phyloP scores from a whole-genome alignment of 208 protist species.

The Crithidia fasciculata region DNA sequence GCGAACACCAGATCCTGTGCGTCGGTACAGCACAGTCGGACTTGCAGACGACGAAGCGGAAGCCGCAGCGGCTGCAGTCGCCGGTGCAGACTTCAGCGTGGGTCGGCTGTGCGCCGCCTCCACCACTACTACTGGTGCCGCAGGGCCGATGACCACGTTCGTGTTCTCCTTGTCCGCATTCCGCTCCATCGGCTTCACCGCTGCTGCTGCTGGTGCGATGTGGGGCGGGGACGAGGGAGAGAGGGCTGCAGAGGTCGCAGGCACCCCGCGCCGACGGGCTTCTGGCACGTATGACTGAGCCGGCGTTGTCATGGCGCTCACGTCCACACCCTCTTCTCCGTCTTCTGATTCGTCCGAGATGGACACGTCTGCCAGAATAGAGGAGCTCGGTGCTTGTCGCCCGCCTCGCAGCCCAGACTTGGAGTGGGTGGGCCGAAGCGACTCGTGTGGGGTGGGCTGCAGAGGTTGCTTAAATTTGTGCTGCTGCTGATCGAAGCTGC shows the following conservation, averaged over 20 bases:
- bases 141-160: neutral
- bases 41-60: neutral
- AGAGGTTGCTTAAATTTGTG: conserved; percentile 6
- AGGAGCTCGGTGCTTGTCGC: no score
- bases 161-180: conserved; percentile 16
- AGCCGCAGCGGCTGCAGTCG: neutral
- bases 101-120: conserved; percentile 6
- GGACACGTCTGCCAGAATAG: no score
- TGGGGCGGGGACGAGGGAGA: neutral
- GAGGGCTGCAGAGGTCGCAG: neutral
- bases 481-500: conserved; percentile 23
- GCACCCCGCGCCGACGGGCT: neutral
- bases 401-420: neutral
- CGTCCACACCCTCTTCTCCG: neutral
- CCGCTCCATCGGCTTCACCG: neutral
- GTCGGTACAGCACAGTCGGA: conserved; percentile 6
- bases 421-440: conserved; percentile 10
- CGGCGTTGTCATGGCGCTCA: conserved; percentile 27
- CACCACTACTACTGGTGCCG: neutral
- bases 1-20: neutral
- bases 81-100: neutral
- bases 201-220: neutral
- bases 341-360: neutral
- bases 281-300: conserved; percentile 26
- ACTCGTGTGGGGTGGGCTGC: conserved; percentile 13